phyloP scores from a whole-genome alignment of 2,329 filamentous ascomycete genomes.

The Paecilomyces niveus region DNA sequence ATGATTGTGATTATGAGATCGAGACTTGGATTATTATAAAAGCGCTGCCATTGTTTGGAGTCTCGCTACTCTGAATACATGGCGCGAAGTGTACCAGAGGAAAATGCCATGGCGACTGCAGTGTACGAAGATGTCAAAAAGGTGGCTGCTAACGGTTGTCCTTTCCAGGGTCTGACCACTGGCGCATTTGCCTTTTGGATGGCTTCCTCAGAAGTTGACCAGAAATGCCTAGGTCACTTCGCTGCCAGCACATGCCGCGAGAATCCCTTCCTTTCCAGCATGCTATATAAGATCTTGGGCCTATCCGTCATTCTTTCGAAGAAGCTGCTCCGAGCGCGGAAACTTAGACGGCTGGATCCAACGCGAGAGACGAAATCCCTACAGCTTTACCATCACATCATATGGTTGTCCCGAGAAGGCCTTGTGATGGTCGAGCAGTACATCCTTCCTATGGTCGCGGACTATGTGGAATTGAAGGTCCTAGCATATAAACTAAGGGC shows the following conservation, averaged over 20 bases:
- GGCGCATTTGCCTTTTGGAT: conserved; percentile 49
- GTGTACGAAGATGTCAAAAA: conserved; percentile 1
- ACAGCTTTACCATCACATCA: conserved; percentile 80
- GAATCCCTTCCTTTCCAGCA: conserved; percentile 66
- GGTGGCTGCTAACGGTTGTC: conserved; percentile 22
- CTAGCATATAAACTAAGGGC: conserved; percentile 86
- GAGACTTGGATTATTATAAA: neutral
- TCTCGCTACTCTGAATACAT: neutral
- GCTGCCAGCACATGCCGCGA: conserved; percentile 71
- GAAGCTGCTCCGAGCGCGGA: conserved; percentile 75
- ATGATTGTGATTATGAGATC: neutral
- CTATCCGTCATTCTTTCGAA: conserved; percentile 81
- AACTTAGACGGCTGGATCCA: conserved; percentile 72
- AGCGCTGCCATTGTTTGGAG: neutral
- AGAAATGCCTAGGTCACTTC: conserved; percentile 89
- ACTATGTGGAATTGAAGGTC: conserved; percentile 76
- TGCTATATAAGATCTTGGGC: conserved; percentile 85
- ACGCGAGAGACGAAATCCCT: conserved; percentile 72
- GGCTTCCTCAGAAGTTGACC: conserved; percentile 95
- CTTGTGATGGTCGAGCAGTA: conserved; percentile 78
- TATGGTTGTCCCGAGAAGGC: conserved; percentile 92
- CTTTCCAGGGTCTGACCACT: conserved; percentile 22
- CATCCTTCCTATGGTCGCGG: conserved; percentile 75
- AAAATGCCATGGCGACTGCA: neutral
- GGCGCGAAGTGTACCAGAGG: neutral